Evolutionary conservation across 306 rosid species (phyloP), one percentile per base, ranked within the genome.

Genomic region (Quercus suber): DNA sequence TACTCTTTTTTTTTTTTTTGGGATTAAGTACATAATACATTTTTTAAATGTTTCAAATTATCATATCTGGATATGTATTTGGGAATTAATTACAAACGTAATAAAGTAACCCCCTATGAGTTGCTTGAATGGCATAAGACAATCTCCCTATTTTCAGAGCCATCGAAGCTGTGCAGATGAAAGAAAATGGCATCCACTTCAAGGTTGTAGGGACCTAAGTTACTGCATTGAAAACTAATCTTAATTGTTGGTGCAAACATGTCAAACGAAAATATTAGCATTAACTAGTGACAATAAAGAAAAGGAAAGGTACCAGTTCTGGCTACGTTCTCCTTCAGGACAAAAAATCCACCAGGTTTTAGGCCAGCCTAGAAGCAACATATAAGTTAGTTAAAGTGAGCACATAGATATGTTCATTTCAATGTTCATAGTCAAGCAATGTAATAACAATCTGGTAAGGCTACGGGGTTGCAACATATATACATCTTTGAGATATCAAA

Each of bases 281-380:
- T 19, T n/a, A 31, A 81, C 4, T 41, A 58, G 69, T 76, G 56
- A 70, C 31, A 61, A 53, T 67, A 70, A 78, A 41, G 49, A 75
- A 73, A 65, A 20, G 78, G 52, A 58, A 63, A 33, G 55, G 59
- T 92, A 91, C 99, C 98, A 79, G 87, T 80, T 92, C 89, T 89
- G 75, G 98, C 95, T 75, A 88, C 77, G 78, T 95, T 95, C 93
- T 95, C 99, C 93, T 95, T 95, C 79, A 95, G 73, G 61, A 92
- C 75, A 81, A 95, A 92, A 72, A 92, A 28, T 73, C 98, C 99
- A 69, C 97, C 96, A 60, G 97, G 87, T 84, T 89, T 95, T 79
- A 95, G 90, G 77, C 99, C 98, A 81, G 55, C 92, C 99, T 95
- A 75, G 45, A 79, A 86, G 76, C 65, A 79, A 81, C 30, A 73